Base-by-base conservation (phyloP, 805 yeast genomes). In the Starmerella geochares region DNA sequence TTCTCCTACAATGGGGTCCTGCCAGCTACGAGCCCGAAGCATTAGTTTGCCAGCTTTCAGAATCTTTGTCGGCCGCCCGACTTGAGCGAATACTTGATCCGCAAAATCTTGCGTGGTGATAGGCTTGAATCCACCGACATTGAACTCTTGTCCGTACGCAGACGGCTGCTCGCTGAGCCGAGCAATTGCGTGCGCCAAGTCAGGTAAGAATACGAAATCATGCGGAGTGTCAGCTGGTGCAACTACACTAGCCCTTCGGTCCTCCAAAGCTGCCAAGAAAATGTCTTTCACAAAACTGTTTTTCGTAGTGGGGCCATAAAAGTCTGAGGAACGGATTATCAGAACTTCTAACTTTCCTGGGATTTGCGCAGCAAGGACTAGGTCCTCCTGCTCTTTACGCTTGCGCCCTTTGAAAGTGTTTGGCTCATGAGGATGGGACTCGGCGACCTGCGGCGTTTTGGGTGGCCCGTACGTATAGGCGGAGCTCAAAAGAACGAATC, bases 361-460 rank as follows among this genome's bases (percentile, higher is more conserved):
- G 6, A 3, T 10, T 16, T 14, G 33, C 37, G 35, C 44, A 7
- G 21, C 33, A 13, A 27, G 23, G 3, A 40, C 24, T 3, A 40
- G 16, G 13, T 40, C 33, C 16, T 40, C 44, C 16, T 40, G 44
- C 23, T 40, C 33, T 27, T 40, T 40, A 4, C 44, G 44, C 44
- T 25, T 40, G 6, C 33, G 7, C 10, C 44, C 44, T 16, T 40
- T 40, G 33, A 40, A 40, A 7, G 32, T 25, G 23, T 17, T 40
- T 5, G 44, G 44, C n/a, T 40, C 33, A 10, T 21, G 44, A 16
- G 44, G 44, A 19, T 40, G 44, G n/a, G 23, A 25, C 24, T 40
- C 44, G 16, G n/a, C 44, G 8, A 40, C 32, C 5, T 9, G 6
- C 16, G 33, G 31, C 33, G 23, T 40, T 19, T 27, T 27, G 7